Evolutionary conservation across 2,329 filamentous ascomycete species (phyloP).

Genomic region (Cladosporium sp.): DNA sequence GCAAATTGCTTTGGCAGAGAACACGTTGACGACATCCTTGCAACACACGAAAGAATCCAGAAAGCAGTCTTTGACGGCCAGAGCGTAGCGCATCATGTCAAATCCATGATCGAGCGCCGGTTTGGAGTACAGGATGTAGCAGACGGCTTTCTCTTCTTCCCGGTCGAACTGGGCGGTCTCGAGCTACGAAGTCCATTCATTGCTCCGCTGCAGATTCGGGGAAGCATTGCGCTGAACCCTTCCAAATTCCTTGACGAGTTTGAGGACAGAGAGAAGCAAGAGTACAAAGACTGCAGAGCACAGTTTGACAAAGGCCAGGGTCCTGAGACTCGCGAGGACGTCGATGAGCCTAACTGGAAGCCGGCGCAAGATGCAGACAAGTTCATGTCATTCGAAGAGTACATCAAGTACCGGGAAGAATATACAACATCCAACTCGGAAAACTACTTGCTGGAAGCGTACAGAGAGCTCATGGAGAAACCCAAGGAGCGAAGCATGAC

Average conservation of each 20-base stretch:
- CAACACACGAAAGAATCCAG: constrained; percentile 49
- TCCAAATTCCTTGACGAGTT: constrained; percentile 2
- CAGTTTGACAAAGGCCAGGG: background rate
- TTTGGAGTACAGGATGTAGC: constrained; percentile 49
- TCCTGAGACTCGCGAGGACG: constrained; percentile 29
- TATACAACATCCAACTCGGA: constrained; percentile 16
- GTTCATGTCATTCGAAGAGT: constrained; percentile 46
- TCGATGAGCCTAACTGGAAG: constrained; percentile 28
- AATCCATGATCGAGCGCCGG: constrained; percentile 47
- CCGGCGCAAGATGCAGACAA: constrained; percentile 34
- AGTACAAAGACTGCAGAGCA: background rate
- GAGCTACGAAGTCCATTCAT: constrained; percentile 50
- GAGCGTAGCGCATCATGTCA: constrained; percentile 33
- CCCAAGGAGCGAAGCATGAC: background rate
- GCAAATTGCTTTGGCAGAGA: constrained; percentile 50
- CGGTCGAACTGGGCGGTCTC: constrained; percentile 48
- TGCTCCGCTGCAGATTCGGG: constrained; percentile 44
- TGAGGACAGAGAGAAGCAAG: background rate
- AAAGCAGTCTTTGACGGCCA: constrained; percentile 40
- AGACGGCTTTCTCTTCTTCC: constrained; percentile 52
- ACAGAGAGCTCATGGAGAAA: constrained; percentile 26
- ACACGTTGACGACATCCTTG: constrained; percentile 52
- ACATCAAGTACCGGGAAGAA: constrained; percentile 39
- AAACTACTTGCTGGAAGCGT: constrained; percentile 23
- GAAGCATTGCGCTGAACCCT: constrained; percentile 41